A percentile compares a stretch with the other conserved stretches of the same genome.
phyloP scores from a whole-genome alignment of 768 basidiomycete genomes.

The Hericium coralloides region DNA sequence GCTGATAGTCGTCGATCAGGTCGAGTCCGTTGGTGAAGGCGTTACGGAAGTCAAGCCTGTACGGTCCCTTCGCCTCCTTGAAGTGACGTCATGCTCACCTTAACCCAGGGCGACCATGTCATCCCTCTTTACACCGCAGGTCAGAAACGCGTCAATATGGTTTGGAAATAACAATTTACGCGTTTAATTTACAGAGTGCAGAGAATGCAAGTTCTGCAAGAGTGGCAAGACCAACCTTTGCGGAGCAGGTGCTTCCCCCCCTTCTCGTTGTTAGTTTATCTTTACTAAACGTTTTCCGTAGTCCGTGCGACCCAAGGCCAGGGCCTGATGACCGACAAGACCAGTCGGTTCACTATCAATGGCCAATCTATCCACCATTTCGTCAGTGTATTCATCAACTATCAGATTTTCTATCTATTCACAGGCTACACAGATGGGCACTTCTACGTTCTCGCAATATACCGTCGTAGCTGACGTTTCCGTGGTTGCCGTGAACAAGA shows the following conservation, averaged over 20 bases:
- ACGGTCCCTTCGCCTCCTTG: slow-evolving; percentile 14
- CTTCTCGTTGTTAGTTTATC: background rate
- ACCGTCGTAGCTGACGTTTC: slow-evolving; percentile 97
- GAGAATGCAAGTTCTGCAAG: slow-evolving; percentile 98
- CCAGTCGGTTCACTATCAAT: slow-evolving; percentile 80
- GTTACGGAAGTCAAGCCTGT: slow-evolving; percentile 70
- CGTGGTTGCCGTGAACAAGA: slow-evolving; percentile 79
- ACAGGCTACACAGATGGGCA: slow-evolving; percentile 70
- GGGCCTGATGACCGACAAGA: slow-evolving; percentile 90
- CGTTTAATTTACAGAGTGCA: slow-evolving; percentile 47
- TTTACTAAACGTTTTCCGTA: slow-evolving; percentile 18
- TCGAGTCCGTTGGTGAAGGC: slow-evolving; percentile 95
- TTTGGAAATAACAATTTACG: background rate
- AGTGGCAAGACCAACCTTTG: slow-evolving; percentile 99
- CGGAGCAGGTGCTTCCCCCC: slow-evolving; percentile 55
- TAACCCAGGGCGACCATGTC: slow-evolving; percentile 80
- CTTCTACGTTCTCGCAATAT: slow-evolving; percentile 99
- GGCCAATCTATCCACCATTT: slow-evolving; percentile 89
- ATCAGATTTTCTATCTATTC: background rate
- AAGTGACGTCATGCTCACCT: background rate
- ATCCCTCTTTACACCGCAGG: slow-evolving; percentile 95
- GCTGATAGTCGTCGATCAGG: slow-evolving; percentile 34
- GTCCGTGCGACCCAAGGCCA: slow-evolving; percentile 91
- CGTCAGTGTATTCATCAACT: slow-evolving; percentile 34
- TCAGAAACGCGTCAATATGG: slow-evolving; percentile 16